phyloP scores from a whole-genome alignment of 1,284 basidiomycete species.

The Phellinidium pouzarii region DNA sequence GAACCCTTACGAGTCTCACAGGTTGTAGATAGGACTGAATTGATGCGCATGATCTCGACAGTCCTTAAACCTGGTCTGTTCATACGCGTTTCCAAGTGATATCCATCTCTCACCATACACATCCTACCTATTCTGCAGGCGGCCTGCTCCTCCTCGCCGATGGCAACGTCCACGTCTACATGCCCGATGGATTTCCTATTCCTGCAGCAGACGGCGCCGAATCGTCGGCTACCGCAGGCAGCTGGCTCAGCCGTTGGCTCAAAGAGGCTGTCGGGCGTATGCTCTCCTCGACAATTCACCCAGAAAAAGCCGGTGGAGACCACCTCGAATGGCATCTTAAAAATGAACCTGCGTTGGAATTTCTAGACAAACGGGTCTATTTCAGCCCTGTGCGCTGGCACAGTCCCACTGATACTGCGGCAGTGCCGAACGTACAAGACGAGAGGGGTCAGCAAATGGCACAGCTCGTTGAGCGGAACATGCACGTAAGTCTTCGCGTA shows the following conservation, averaged over 20 bases:
- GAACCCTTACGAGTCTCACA: neutral
- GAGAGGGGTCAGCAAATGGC: conserved; percentile 7
- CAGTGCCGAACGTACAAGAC: neutral
- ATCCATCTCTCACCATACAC: neutral
- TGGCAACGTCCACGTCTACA: conserved; percentile 7
- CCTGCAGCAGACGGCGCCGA: neutral
- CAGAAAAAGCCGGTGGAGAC: conserved; percentile 8
- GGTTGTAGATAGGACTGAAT: conserved; percentile 8
- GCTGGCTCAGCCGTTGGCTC: conserved; percentile 8
- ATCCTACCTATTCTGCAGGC: conserved; percentile 5
- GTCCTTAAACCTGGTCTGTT: conserved; percentile 14
- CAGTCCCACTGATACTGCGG: neutral
- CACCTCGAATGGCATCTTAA: neutral
- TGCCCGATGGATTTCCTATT: neutral
- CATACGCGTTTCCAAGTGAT: neutral
- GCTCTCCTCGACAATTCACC: neutral
- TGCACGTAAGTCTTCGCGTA: neutral
- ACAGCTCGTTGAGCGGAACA: conserved; percentile 6
- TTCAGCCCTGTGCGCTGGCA: conserved; percentile 7
- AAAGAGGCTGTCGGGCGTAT: conserved; percentile 1
- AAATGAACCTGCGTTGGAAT: conserved; percentile 2
- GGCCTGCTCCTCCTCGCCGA: conserved; percentile 14
- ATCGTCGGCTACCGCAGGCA: neutral
- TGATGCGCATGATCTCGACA: conserved; percentile 10
- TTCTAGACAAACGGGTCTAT: conserved; percentile 3